Evolutionary conservation across 2,329 filamentous ascomycete species (phyloP), one percentile per base, ranked within the genome.

Genomic region (Aspergillus fructus): DNA sequence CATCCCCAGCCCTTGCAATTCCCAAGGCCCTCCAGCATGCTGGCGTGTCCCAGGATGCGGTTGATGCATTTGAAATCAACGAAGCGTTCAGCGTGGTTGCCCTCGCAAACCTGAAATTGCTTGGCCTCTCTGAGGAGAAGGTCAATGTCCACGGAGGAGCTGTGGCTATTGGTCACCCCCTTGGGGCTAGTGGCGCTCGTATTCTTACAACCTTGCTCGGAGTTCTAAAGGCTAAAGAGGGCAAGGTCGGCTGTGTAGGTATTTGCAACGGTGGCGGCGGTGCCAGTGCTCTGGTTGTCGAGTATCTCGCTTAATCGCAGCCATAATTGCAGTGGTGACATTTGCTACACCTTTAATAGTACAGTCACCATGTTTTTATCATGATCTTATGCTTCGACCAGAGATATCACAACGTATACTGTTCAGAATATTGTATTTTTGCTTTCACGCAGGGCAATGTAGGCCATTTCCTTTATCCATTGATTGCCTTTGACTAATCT

Each of bases 211-310:
- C 94, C 15, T 78, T 99, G 65, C 85, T 96, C 54, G 89, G 91
- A 62, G 93, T 97, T 37, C 81, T 99, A 70, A 89, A 85, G 76
- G 89, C 94, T 75, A 94, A 93, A 83, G 90, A 91, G 76, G 93
- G 87, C 70, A 97, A 96, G 87, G 88, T 97, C 74, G 94, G 94
- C 56, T 90, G 87, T 71, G 93, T 90, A 40, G 94, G 91, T 71
- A 97, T 99, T 73, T 99, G 94, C 86, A 99, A 99, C 77, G 94
- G 94, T 64, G 94, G 94, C 57, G 94, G 94, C 68, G 94, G 94
- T 74, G 94, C 94, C 59, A 96, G 91, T 69, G 94, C 94, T 58
- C 80, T 99, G 65, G 91, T 99, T 62, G 86, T 99, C 69, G 94
- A 99, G 83, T 76, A 72, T 47, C 65, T 80, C 61, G 74, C 55